These are phyloP conservation scores for Nothophytophthora sp. DNA, from an alignment of 352 stramenopile species.

Conservation along the genomic window DNA sequence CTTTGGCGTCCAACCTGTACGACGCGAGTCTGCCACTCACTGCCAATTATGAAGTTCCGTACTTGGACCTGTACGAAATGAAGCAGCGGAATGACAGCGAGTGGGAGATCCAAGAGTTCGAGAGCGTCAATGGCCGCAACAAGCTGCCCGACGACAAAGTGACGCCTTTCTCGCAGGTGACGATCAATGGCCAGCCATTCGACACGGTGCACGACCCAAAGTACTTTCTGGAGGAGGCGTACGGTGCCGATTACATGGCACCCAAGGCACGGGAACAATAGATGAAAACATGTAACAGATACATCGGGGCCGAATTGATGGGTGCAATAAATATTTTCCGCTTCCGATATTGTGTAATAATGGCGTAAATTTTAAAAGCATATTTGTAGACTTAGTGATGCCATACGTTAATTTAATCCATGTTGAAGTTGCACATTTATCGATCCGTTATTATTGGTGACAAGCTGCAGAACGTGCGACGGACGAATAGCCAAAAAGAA, in stretches of 20 bases:
- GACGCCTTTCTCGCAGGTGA: slow-evolving; percentile 17
- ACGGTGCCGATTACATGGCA: slow-evolving; percentile 33
- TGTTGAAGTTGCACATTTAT: too few species aligned
- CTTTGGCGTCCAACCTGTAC: slow-evolving; percentile 33
- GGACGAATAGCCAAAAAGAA: too few species aligned
- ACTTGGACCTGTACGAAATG: slow-evolving; percentile 40
- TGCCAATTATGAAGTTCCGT: slow-evolving; percentile 15
- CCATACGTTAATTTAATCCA: too few species aligned
- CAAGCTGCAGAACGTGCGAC: too few species aligned
- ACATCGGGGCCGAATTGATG: too few species aligned
- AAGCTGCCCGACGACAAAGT: slow-evolving; percentile 17
- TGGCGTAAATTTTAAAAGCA: too few species aligned
- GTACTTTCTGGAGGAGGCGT: slow-evolving; percentile 31
- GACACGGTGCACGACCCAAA: slow-evolving; percentile 31
- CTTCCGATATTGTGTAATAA: too few species aligned
- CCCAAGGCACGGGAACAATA: slow-evolving; percentile 6
- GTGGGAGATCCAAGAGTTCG: slow-evolving; percentile 21
- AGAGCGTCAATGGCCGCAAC: slow-evolving; percentile 9
- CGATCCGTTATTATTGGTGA: too few species aligned
- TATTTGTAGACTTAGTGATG: too few species aligned
- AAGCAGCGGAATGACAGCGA: slow-evolving; percentile 6
- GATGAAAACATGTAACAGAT: too few species aligned
- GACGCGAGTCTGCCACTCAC: slow-evolving; percentile 16
- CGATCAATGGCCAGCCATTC: slow-evolving; percentile 31
- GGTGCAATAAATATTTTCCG: too few species aligned